Percentiles rank a stretch among this genome's conserved stretches.
Conservation (phyloP, 2,329 filamentous ascomycete species). For the Cladorrhinum sp. region DNA sequence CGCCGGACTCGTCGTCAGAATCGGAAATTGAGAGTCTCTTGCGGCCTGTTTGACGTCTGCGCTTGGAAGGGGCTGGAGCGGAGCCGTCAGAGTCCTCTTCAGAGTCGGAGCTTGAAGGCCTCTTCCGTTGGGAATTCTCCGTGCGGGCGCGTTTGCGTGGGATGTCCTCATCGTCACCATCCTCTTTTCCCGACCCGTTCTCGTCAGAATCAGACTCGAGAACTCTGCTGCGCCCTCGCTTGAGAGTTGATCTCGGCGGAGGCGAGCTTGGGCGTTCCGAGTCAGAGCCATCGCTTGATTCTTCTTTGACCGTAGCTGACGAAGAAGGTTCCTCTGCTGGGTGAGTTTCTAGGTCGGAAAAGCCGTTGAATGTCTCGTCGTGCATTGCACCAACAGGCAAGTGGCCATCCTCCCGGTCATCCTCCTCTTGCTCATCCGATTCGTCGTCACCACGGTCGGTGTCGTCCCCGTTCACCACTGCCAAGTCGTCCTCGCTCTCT, state of each 20-base stretch:
- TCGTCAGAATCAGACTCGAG: conserved; percentile 17
- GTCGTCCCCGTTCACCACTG: conserved; percentile 19
- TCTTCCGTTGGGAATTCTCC: background rate
- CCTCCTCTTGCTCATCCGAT: background rate
- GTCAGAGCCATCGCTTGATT: conserved; percentile 6
- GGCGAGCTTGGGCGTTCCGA: background rate
- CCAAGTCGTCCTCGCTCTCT: background rate
- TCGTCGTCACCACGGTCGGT: conserved; percentile 10
- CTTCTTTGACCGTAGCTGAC: background rate
- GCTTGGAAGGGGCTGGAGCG: too few relatives aligned
- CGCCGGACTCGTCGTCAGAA: conserved; percentile 10
- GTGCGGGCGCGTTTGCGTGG: conserved; percentile 13
- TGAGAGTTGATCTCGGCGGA: conserved; percentile 1
- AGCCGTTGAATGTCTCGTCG: conserved; percentile 1
- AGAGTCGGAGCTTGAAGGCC: too few relatives aligned
- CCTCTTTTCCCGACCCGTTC: conserved; percentile 9
- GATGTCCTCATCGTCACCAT: background rate
- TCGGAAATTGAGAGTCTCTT: conserved; percentile 6
- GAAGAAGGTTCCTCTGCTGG: conserved; percentile 4
- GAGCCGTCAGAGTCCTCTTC: too few relatives aligned
- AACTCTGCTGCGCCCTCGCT: conserved; percentile 12
- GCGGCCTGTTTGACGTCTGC: too few relatives aligned
- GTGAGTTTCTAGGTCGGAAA: conserved; percentile 20
- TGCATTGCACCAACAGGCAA: background rate
- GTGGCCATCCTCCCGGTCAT: background rate